Evolutionary conservation across 192 early-diverging fungal genomes (phyloP).

Genomic region (Gorgonomyces haynaldii): DNA sequence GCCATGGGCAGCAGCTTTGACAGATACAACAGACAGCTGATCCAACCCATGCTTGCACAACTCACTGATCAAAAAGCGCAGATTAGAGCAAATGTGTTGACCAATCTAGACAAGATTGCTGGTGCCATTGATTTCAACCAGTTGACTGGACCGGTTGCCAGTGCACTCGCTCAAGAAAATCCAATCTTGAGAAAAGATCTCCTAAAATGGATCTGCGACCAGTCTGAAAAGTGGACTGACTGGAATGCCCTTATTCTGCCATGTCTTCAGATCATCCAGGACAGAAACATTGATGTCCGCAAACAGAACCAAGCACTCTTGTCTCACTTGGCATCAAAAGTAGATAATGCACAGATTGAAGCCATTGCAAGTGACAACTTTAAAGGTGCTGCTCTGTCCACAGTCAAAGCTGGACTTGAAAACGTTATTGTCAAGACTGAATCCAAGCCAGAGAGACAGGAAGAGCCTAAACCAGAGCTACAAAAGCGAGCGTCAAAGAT

Average conservation of each 20-base stretch:
- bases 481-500: neutral
- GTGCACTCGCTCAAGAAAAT: slow-evolving; percentile 63
- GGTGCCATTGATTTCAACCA: slow-evolving; percentile 60
- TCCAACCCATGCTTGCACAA: slow-evolving; percentile 55
- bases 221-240: slow-evolving; percentile 46
- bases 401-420: slow-evolving; percentile 52
- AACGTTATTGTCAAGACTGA: neutral
- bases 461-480: neutral
- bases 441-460: neutral
- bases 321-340: slow-evolving; percentile 49
- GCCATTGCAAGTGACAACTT: slow-evolving; percentile 60
- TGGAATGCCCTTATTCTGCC: slow-evolving; percentile 52
- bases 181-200: slow-evolving; percentile 82
- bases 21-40: slow-evolving; percentile 55
- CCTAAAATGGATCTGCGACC: slow-evolving; percentile 64
- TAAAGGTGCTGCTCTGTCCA: slow-evolving; percentile 58
- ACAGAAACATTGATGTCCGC: slow-evolving; percentile 79
- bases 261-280: slow-evolving; percentile 72
- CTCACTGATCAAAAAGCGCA: slow-evolving; percentile 87
- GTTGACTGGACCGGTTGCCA: slow-evolving; percentile 50
- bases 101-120: slow-evolving; percentile 59
- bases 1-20: slow-evolving; percentile 85
- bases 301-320: slow-evolving; percentile 69
- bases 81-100: slow-evolving; percentile 64
- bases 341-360: slow-evolving; percentile 61